Base-by-base conservation (phyloP, 257 asterid species). In the Ballota nigra region DNA sequence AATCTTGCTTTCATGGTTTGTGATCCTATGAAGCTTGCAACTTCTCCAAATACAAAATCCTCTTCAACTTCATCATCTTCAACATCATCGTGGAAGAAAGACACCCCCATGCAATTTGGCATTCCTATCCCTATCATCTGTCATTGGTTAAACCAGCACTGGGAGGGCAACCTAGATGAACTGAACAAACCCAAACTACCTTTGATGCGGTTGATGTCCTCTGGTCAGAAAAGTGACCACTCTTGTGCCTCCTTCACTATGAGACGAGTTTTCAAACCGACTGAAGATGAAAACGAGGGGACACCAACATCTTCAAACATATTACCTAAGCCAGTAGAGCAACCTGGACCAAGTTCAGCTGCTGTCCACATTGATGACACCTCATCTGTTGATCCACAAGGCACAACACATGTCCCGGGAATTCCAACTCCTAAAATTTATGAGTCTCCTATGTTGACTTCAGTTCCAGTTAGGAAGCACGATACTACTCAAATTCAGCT, bases 11-110 rank as follows among this genome's bases (percentile, higher is more conserved):
- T 92, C 86, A 92, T 95, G 96, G 93, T 90, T 20, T 95, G 99
- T 75, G 99, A 95, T 79, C 99, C 99, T 29, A 95, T 95, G 99
- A 95, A 92, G 82, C 92, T 95, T 12, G 96, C 99, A 8, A 92
- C 93, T 26, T 95, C 99, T 60, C 98, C 98, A 13, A 89, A 86
- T 76, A 79, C 92, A 72, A 92, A 78, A 74, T 89, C 96, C 66
- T 79, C 90, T 45, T 84, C 98, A 47, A 86, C 92, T 40, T 89
- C 96, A n/a, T 82, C 97, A 55, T 94, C 98, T 1, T 89, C 96
- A 0, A 77, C 95, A 13, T 88, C 96, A 43, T 87, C 97, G 0
- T 79, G 96, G 92, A 95, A 82, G 75, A 92, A 80, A 74, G 96
- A 92, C 72, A 75, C 57, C 70, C 85, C 92, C 0, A 89, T 82